A percentile compares a stretch with the other conserved stretches of the same genome.
These are phyloP conservation scores for Dioszegia crocea DNA, from an alignment of 768 basidiomycete genomes.

Conservation along the genomic window DNA sequence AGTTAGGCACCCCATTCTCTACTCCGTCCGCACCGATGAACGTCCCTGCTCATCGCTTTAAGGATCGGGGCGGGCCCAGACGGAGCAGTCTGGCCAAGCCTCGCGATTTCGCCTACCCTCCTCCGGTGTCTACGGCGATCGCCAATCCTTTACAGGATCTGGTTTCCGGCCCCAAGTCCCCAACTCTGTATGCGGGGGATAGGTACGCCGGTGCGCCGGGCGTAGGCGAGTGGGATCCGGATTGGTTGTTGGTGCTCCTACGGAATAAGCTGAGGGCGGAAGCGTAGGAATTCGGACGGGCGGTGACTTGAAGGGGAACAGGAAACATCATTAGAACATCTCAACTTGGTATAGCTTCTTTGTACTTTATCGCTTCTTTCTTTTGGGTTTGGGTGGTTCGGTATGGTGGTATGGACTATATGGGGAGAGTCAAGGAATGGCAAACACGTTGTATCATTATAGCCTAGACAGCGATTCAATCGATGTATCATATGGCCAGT, in stretches of 20 bases:
- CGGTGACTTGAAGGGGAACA: not conserved
- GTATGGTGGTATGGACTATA: no score
- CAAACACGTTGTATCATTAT: no score
- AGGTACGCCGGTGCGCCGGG: conserved; percentile 9
- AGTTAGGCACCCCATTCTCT: not conserved
- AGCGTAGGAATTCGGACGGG: not conserved
- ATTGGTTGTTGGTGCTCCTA: conserved; percentile 41
- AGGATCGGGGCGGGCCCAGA: not conserved
- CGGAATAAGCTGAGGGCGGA: conserved; percentile 32
- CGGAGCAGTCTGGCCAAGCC: conserved; percentile 8
- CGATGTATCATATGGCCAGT: no score
- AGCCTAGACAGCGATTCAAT: no score
- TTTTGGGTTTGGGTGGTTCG: no score
- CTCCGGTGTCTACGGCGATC: not conserved
- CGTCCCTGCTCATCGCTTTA: not conserved
- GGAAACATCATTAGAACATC: no score
- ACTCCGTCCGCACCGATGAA: not conserved
- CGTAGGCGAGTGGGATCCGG: conserved; percentile 41
- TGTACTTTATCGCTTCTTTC: no score
- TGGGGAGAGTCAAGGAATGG: no score
- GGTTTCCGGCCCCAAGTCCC: not conserved
- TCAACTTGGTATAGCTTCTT: no score
- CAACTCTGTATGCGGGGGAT: no score
- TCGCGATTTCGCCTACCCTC: not conserved
- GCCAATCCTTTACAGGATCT: not conserved